Percentiles rank a stretch among this genome's conserved stretches.
These are phyloP conservation scores for Cunninghamia lanceolata DNA, from an alignment of 75 land plant species.

Conservation along the genomic window DNA sequence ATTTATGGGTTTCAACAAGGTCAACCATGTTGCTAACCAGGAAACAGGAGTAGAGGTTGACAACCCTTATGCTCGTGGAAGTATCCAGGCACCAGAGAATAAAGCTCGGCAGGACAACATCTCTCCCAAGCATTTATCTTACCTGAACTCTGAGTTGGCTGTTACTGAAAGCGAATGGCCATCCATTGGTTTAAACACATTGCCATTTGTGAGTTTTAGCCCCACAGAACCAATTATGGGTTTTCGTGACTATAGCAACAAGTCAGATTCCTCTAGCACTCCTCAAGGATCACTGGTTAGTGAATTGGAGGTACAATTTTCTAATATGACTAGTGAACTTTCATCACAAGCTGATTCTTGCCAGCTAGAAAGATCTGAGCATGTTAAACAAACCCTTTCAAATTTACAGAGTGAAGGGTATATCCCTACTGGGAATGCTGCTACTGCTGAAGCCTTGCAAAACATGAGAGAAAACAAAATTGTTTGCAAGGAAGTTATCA, in stretches of 20 bases:
- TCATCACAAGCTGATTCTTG: neutral
- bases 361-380: neutral
- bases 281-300: neutral
- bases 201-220: neutral
- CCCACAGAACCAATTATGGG: neutral
- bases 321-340: neutral
- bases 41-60: neutral
- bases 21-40: neutral
- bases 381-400: neutral
- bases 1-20: neutral
- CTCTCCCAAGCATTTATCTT: neutral
- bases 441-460: neutral
- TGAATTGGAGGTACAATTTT: slow-evolving; percentile 2
- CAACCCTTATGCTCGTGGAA: neutral
- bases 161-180: neutral
- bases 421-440: neutral
- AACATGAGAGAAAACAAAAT: neutral
- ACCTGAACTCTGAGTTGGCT: neutral
- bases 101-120: neutral
- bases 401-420: neutral
- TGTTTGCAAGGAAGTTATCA: neutral
- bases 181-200: neutral
- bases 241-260: neutral
- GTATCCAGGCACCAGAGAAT: neutral
- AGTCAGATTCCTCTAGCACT: slow-evolving; percentile 1